These are phyloP conservation scores for Naganishia albida DNA, from an alignment of 1,284 basidiomycete genomes.

Conservation along the genomic window DNA sequence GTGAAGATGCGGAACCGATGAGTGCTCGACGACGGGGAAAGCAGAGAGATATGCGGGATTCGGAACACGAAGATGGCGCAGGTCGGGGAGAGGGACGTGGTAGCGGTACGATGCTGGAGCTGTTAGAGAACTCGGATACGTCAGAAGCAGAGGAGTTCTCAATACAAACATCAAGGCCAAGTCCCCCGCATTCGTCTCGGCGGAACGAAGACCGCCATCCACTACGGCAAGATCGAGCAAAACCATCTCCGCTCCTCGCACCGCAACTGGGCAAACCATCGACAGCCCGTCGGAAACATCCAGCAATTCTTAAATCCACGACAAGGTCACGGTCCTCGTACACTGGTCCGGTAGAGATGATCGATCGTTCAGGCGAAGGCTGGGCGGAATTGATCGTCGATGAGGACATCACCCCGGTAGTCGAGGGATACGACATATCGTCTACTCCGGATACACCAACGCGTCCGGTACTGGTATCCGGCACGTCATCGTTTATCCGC, in stretches of 20 bases:
- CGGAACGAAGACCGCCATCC: background rate
- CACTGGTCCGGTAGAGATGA: conserved; percentile 23
- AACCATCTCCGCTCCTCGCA: background rate
- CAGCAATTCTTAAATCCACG: background rate
- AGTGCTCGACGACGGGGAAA: conserved; percentile 4
- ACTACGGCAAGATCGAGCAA: background rate
- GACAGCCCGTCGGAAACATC: background rate
- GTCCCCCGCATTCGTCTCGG: background rate
- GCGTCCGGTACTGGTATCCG: background rate
- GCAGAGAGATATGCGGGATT: conserved; percentile 1
- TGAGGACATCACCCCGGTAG: background rate
- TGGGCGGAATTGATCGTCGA: background rate
- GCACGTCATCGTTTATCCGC: conserved; percentile 3
- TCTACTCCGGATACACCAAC: background rate
- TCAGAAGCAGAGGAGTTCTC: conserved; percentile 9
- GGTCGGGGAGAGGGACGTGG: background rate
- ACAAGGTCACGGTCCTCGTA: conserved; percentile 14
- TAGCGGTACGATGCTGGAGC: conserved; percentile 2
- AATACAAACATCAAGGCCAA: background rate
- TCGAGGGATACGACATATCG: background rate
- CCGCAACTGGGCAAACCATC: background rate
- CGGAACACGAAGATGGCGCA: background rate
- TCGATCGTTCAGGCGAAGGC: conserved; percentile 24
- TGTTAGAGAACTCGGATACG: conserved; percentile 15
- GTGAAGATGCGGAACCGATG: background rate